Conservation (phyloP, 2,329 filamentous ascomycete genomes). For the Dendrostoma leiphaemia region DNA sequence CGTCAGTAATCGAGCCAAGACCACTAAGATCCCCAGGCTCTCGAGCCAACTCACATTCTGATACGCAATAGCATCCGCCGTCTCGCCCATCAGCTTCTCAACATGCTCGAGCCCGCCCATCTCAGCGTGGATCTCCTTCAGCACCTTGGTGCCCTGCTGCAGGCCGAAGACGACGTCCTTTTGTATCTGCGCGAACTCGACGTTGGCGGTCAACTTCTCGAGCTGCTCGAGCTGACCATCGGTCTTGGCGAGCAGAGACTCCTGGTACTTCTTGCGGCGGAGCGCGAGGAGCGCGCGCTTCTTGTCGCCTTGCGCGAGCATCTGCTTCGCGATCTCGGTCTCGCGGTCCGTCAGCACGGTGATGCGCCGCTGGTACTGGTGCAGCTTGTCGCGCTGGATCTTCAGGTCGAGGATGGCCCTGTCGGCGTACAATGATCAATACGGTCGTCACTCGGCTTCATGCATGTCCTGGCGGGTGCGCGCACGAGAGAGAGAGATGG, state of each 20-base stretch:
- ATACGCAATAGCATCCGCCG: conserved; percentile 85
- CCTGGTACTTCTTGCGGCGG: conserved; percentile 94
- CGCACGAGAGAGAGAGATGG: neutral
- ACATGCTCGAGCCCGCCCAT: conserved; percentile 95
- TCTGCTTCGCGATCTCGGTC: conserved; percentile 79
- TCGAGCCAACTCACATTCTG: conserved; percentile 62
- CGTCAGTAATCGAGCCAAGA: neutral
- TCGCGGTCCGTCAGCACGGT: conserved; percentile 82
- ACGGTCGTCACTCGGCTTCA: conserved; percentile 1
- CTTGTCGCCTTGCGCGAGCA: conserved; percentile 78
- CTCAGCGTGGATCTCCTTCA: conserved; percentile 89
- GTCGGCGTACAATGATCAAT: conserved; percentile 7
- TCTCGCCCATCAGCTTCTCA: conserved; percentile 93
- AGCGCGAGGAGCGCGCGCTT: conserved; percentile 80
- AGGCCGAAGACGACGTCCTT: conserved; percentile 94
- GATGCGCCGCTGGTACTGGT: conserved; percentile 92
- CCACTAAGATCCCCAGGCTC: neutral
- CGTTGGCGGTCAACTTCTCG: conserved; percentile 80
- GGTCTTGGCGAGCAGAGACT: conserved; percentile 82
- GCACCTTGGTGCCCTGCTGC: conserved; percentile 84
- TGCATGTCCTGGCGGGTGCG: neutral
- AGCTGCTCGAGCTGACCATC: conserved; percentile 92
- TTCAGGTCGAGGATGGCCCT: conserved; percentile 98
- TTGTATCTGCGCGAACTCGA: conserved; percentile 95
- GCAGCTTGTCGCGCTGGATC: conserved; percentile 93